phyloP scores from a whole-genome alignment of 2,329 filamentous ascomycete species.

The Penicillium sp. region DNA sequence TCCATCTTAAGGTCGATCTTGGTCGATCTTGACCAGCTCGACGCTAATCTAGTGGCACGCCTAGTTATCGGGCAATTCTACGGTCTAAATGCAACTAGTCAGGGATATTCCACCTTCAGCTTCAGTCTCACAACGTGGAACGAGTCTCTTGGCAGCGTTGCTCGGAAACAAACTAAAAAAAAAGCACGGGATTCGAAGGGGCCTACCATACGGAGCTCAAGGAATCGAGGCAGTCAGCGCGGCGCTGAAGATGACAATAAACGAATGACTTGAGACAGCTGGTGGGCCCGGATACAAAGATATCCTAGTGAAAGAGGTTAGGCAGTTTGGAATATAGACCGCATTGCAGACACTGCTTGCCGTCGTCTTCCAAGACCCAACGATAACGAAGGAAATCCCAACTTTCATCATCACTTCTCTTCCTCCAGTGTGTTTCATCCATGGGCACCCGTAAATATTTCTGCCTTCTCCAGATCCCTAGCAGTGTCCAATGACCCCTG shows the following conservation, averaged over 20 bases:
- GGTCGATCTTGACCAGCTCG: not conserved
- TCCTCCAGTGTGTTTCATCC: not conserved
- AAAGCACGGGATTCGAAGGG: not conserved
- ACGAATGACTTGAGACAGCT: no score
- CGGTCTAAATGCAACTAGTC: not conserved
- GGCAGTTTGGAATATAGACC: not conserved
- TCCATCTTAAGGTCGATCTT: not conserved
- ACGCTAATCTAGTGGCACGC: not conserved
- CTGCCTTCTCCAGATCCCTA: not conserved
- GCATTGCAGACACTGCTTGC: not conserved
- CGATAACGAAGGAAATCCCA: not conserved
- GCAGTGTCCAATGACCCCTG: not conserved
- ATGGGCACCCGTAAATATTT: not conserved
- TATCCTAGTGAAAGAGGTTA: not conserved
- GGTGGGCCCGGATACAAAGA: not conserved
- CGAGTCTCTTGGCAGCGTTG: not conserved
- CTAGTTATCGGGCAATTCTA: not conserved
- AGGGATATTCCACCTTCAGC: no score
- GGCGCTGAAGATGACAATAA: no score
- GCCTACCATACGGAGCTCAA: not conserved
- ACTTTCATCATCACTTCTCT: not conserved
- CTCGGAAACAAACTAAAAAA: not conserved
- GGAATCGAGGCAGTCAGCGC: not conserved
- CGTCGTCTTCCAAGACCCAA: not conserved
- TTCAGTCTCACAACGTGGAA: not conserved